Evolutionary conservation across 805 yeast species (phyloP), one percentile per base, ranked within the genome.

Genomic region (Ogataea pignaliae): DNA sequence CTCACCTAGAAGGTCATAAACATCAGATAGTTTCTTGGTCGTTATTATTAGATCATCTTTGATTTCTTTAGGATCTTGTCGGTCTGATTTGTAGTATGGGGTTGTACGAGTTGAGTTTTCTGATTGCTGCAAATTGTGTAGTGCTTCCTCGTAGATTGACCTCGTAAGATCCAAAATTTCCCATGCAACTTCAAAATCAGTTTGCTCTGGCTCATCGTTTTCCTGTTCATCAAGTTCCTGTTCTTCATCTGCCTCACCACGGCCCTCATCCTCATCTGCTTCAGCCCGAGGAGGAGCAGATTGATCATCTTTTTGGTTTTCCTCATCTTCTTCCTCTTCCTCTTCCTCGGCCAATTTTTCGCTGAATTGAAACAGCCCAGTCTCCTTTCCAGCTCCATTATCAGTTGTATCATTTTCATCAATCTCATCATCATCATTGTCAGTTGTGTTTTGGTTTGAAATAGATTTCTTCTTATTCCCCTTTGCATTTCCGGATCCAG

Each of bases 121-220:
- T 6, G 34, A 13, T 30, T 49, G 37, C 32, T 48, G 51, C 14
- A 49, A 40, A 34, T 63, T 51, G 21, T 66, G 65, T 3, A 77
- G 54, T 42, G 70, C 58, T 37, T 69, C 62, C 57, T 78, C 81
- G 53, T 78, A 84, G 36, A 85, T 60, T 2, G 83, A 72, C 49
- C 97, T 75, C 2, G 96, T 76, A 34, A 87, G 69, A 59, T 90
- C 96, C 15, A 89, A 67, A 9, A 87, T 76, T 41, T 86, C 93
- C 93, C 96, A 86, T 0, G 97, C 95, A 14, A 83, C 78, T 59
- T 85, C 95, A 56, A 91, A 87, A 55, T 85, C 95, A 14, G 80
- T 73, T 50, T 81, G 85, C 34, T 78, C 77, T 29, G 69, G 74
- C 17, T 63, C 76, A 18, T 55, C 59, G 28, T 50, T 59, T 2